These are phyloP conservation scores for Niveomyces coronatus DNA, from an alignment of 2,329 filamentous ascomycete species.

Conservation along the genomic window DNA sequence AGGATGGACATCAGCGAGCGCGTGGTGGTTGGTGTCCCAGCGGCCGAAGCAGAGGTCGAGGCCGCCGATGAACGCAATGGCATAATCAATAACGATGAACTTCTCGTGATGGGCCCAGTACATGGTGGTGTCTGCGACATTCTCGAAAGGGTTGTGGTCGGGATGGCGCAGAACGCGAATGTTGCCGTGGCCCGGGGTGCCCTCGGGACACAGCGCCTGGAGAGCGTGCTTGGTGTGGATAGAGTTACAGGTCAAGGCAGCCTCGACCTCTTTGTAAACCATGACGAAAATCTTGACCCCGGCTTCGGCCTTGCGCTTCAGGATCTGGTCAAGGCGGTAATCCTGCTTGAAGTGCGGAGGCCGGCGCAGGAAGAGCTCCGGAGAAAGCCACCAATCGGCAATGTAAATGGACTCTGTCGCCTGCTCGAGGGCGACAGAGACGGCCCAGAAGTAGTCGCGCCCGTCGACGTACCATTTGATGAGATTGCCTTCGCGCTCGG, in stretches of 20 bases:
- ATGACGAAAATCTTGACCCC: slow-evolving; percentile 92
- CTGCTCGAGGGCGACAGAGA: slow-evolving; percentile 79
- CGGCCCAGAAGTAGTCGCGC: slow-evolving; percentile 88
- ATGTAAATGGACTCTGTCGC: slow-evolving; percentile 95
- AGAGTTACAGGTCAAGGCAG: slow-evolving; percentile 83
- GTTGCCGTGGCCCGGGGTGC: slow-evolving; percentile 73
- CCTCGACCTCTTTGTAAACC: slow-evolving; percentile 81
- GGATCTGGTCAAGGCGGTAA: slow-evolving; percentile 73
- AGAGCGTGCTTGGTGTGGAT: slow-evolving; percentile 85
- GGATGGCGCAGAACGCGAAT: slow-evolving; percentile 85
- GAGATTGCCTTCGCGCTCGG: slow-evolving; percentile 72
- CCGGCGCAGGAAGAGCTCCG: slow-evolving; percentile 74
- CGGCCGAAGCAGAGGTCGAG: slow-evolving; percentile 92
- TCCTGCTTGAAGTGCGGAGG: slow-evolving; percentile 76
- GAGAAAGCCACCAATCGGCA: slow-evolving; percentile 93
- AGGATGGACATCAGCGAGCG: slow-evolving; percentile 78
- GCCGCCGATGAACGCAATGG: slow-evolving; percentile 84
- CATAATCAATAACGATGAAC: slow-evolving; percentile 89
- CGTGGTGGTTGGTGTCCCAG: slow-evolving; percentile 83
- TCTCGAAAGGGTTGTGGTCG: slow-evolving; percentile 90
- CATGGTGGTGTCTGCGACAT: slow-evolving; percentile 89
- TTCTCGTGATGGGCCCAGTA: slow-evolving; percentile 99
- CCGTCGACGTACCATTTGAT: slow-evolving; percentile 98
- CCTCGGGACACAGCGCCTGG: slow-evolving; percentile 68
- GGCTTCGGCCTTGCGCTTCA: slow-evolving; percentile 82